Conservation (phyloP, 805 yeast genomes). For the Wickerhamiella domercqiae region DNA sequence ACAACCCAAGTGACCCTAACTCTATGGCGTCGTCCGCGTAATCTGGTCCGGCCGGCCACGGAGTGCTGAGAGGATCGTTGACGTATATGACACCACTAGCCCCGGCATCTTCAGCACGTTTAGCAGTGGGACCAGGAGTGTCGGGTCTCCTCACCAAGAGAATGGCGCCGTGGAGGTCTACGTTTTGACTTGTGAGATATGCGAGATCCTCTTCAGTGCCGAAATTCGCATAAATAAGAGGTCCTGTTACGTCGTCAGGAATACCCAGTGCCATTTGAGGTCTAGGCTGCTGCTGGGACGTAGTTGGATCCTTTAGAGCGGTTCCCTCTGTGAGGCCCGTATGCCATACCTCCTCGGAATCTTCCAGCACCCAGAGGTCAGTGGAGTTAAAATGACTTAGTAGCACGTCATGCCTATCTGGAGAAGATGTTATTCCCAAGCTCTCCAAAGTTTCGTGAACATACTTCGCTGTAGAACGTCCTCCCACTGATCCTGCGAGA, state of each 20-base stretch:
- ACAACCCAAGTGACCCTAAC: slow-evolving; percentile 28
- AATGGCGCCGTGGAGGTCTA: slow-evolving; percentile 36
- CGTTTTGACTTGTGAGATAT: slow-evolving; percentile 18
- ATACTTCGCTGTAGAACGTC: slow-evolving; percentile 52
- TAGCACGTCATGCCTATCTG: slow-evolving; percentile 31
- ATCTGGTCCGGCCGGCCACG: slow-evolving; percentile 23
- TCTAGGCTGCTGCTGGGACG: slow-evolving; percentile 19
- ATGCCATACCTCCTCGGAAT: slow-evolving; percentile 23
- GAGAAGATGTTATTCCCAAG: slow-evolving; percentile 33
- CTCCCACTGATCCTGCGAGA: slow-evolving; percentile 78
- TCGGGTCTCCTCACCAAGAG: slow-evolving; percentile 42
- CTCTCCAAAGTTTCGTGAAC: slow-evolving; percentile 42
- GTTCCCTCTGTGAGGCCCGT: slow-evolving; percentile 23
- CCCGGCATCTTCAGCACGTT: slow-evolving; percentile 39
- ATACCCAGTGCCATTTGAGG: slow-evolving; percentile 40
- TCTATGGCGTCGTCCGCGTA: slow-evolving; percentile 34
- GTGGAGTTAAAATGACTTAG: slow-evolving; percentile 48
- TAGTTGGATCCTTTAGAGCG: slow-evolving; percentile 17
- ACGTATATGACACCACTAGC: slow-evolving; percentile 59
- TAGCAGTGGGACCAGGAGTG: slow-evolving; percentile 35
- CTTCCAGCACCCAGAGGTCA: slow-evolving; percentile 15
- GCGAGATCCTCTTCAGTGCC: slow-evolving; percentile 47
- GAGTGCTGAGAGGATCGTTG: slow-evolving; percentile 14
- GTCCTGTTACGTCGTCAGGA: slow-evolving; percentile 40
- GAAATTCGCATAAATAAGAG: slow-evolving; percentile 46